Evolutionary conservation across 495 filamentous ascomycete species (phyloP).

Genomic region (Aspergillus funiculosus): DNA sequence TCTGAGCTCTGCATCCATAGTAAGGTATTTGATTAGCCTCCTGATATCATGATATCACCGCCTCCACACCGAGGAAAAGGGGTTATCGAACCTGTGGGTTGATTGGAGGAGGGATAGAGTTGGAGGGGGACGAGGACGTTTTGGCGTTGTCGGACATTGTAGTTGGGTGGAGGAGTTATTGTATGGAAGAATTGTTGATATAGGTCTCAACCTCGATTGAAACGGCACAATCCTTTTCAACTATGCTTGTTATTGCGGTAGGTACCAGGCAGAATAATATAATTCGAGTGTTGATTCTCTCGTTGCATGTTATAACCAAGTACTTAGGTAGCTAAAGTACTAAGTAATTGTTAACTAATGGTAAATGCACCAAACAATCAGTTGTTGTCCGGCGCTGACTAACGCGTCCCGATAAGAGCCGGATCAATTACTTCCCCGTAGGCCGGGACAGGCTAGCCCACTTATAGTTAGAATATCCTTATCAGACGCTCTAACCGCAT

Average conservation of each 20-base stretch:
- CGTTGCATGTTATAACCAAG: too few species aligned
- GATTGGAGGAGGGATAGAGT: not conserved
- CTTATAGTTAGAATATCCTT: slow-evolving; percentile 21
- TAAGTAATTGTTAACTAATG: not conserved
- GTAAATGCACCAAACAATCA: not conserved
- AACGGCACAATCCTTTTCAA: too few species aligned
- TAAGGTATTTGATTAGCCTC: not conserved
- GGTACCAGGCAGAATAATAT: too few species aligned
- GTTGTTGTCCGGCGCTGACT: too few species aligned
- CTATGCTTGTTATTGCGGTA: too few species aligned
- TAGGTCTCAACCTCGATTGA: too few species aligned
- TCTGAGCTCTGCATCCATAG: slow-evolving; percentile 25
- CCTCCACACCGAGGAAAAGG: too few species aligned
- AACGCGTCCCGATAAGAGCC: slow-evolving; percentile 12
- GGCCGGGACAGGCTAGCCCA: not conserved
- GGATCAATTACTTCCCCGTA: slow-evolving; percentile 26
- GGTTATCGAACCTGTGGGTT: slow-evolving; percentile 1
- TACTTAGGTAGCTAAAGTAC: not conserved
- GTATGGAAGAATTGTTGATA: not conserved
- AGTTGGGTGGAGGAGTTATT: not conserved
- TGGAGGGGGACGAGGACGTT: not conserved
- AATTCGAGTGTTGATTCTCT: too few species aligned
- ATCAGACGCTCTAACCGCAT: slow-evolving; percentile 27
- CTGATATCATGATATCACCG: too few species aligned
- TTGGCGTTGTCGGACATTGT: slow-evolving; percentile 4